Conservation (phyloP, 2,329 filamentous ascomycete genomes). For the Ceratocystis variospora region DNA sequence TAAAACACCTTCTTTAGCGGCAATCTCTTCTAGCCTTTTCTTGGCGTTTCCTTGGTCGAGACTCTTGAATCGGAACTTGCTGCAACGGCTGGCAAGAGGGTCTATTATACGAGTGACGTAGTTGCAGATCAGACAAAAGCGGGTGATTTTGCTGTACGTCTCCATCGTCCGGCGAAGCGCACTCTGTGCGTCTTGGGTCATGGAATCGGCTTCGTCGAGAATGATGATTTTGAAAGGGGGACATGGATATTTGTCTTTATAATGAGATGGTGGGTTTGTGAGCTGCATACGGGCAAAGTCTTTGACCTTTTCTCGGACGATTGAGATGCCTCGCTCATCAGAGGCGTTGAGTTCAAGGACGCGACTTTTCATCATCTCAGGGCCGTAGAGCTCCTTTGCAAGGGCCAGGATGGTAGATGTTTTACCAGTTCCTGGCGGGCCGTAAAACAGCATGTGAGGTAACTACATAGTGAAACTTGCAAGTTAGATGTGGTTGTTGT, state of each 20-base stretch:
- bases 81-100: slow-evolving; percentile 81
- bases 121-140: slow-evolving; percentile 96
- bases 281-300: slow-evolving; percentile 94
- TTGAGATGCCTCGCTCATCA: slow-evolving; percentile 92
- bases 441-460: slow-evolving; percentile 98
- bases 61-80: slow-evolving; percentile 96
- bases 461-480: slow-evolving; percentile 40
- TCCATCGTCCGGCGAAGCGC: slow-evolving; percentile 95
- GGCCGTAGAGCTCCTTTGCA: slow-evolving; percentile 93
- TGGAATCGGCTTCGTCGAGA: slow-evolving; percentile 92
- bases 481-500: slow-evolving; percentile 13
- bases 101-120: slow-evolving; percentile 98
- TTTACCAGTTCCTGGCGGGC: slow-evolving; percentile 92
- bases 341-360: slow-evolving; percentile 99
- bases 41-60: slow-evolving; percentile 76
- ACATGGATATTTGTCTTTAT: slow-evolving; percentile 66
- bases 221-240: slow-evolving; percentile 99
- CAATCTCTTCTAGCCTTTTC: slow-evolving; percentile 68
- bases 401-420: slow-evolving; percentile 95
- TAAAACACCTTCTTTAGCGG: slow-evolving; percentile 58
- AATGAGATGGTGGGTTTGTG: slow-evolving; percentile 59
- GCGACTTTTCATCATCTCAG: slow-evolving; percentile 78
- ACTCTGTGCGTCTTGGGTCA: slow-evolving; percentile 96
- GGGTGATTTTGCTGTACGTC: slow-evolving; percentile 88
- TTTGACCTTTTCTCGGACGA: slow-evolving; percentile 96